Base-by-base conservation (phyloP, 75 land plant genomes). In the Sequoia sempervirens region DNA sequence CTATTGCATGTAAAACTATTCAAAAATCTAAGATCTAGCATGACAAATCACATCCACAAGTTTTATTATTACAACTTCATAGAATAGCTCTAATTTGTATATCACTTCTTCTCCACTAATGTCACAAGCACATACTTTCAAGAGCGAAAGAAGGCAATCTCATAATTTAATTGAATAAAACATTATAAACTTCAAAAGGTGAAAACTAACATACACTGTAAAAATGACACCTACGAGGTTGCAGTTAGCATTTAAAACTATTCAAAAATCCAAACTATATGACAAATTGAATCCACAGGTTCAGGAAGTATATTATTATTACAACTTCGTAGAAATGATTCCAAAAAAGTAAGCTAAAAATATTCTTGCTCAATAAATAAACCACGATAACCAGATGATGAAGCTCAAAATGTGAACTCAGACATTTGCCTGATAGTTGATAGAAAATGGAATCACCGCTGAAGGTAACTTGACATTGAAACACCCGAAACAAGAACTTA, bases 391-490 rank as follows among this genome's bases (percentile, higher is more conserved):
- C 80, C 50, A 78, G 26, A 43, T 41, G 80, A 18, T n/a, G n/a
- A 26, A 78, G 45, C 50, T 45, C 80, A 43, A 78, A 78, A 45
- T 78, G 50, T 78, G 80, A 45, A 10, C 50, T 78, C 80, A 78
- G 80, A 78, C 80, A 78, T 78, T 78, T 78, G 80, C 30, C 80
- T 78, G 80, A 38, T 45, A 40, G 9, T 78, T 78, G 80, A n/a
- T 78, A 45, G 47, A 78, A 78, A 78, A 78, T 78, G 80, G 45
- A 45, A 78, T 26, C 46, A 45, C 12, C 50, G 30, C 45, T 45
- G 50, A 43, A 43, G 47, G 28, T 78, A n/a, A 43, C 47, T 78
- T 78, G 80, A 45, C 80, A 75, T 26, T 26, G 47, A 78, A 41
- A 78, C 46, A 78, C 15, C 50, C 26, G 45, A 11, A n/a, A 41